Evolutionary conservation across 768 basidiomycete genomes (phyloP).

Genomic region (Neoboletus subvelutipes): DNA sequence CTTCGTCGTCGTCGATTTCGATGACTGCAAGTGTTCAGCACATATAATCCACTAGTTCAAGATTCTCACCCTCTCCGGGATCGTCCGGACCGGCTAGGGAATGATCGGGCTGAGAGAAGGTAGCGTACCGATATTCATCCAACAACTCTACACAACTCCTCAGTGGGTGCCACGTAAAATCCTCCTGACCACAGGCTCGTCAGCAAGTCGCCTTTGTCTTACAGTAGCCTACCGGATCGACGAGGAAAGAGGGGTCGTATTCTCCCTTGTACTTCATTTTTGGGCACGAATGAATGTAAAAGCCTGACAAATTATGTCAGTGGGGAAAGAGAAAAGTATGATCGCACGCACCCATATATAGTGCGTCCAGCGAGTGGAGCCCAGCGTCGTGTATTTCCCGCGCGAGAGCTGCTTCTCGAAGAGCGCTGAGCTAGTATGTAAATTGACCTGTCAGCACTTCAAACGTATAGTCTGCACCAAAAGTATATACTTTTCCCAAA

Average conservation of each 20-base stretch:
- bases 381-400: conserved; percentile 76
- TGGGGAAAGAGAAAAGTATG: not conserved
- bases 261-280: conserved; percentile 99
- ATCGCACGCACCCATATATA: conserved; percentile 79
- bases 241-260: conserved; percentile 82
- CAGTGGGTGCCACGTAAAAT: conserved; percentile 74
- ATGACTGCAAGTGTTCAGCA: conserved; percentile 19
- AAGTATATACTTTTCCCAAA: conserved; percentile 64
- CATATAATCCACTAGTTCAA: not conserved
- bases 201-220: conserved; percentile 1
- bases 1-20: conserved; percentile 15
- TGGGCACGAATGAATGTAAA: conserved; percentile 85
- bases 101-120: conserved; percentile 63
- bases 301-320: conserved; percentile 51
- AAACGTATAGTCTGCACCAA: not conserved
- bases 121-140: conserved; percentile 65
- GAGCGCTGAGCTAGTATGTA: conserved; percentile 65
- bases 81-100: conserved; percentile 41
- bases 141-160: conserved; percentile 57
- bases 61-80: conserved; percentile 25
- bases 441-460: not conserved
- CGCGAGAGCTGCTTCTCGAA: conserved; percentile 76
- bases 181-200: conserved; percentile 50
- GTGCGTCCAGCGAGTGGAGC: conserved; percentile 53
- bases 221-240: conserved; percentile 66